Conservation (phyloP, 345 rosid genomes). For the Lepidium didymum region DNA sequence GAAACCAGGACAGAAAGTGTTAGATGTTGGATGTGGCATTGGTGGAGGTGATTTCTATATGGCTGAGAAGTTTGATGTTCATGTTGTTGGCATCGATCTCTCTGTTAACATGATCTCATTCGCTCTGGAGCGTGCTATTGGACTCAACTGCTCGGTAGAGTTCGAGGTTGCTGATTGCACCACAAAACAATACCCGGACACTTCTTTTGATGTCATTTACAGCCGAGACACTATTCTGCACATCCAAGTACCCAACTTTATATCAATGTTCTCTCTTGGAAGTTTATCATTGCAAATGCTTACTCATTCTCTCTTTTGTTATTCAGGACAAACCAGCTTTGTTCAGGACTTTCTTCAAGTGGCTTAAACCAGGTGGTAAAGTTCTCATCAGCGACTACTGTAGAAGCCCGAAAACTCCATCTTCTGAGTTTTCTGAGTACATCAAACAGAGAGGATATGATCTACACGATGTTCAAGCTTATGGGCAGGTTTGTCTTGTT, state of each 20-base stretch:
- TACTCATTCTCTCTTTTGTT: not conserved
- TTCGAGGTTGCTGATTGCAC: conserved; percentile 99
- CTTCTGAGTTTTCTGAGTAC: conserved; percentile 61
- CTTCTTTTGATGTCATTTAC: conserved; percentile 84
- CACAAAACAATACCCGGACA: conserved; percentile 65
- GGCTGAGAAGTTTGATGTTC: conserved; percentile 81
- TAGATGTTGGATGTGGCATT: conserved; percentile 99
- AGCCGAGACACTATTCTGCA: conserved; percentile 96
- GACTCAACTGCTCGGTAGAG: conserved; percentile 80
- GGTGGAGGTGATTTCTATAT: conserved; percentile 99
- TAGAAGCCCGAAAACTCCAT: conserved; percentile 60
- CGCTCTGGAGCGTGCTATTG: conserved; percentile 91
- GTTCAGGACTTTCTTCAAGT: conserved; percentile 82
- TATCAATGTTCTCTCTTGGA: not conserved
- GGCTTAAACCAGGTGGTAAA: conserved; percentile 95
- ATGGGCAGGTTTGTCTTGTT: conserved; percentile 58
- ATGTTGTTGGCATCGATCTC: conserved; percentile 91
- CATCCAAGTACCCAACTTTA: conserved; percentile 57
- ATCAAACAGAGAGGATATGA: conserved; percentile 94
- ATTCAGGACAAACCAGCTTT: conserved; percentile 84
- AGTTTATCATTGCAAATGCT: not conserved
- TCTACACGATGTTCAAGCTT: conserved; percentile 79
- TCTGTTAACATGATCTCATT: conserved; percentile 91
- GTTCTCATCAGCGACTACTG: conserved; percentile 94
- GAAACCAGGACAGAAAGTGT: conserved; percentile 84